Conservation (phyloP, 495 filamentous ascomycete species). For the Amorphotheca resinae region DNA sequence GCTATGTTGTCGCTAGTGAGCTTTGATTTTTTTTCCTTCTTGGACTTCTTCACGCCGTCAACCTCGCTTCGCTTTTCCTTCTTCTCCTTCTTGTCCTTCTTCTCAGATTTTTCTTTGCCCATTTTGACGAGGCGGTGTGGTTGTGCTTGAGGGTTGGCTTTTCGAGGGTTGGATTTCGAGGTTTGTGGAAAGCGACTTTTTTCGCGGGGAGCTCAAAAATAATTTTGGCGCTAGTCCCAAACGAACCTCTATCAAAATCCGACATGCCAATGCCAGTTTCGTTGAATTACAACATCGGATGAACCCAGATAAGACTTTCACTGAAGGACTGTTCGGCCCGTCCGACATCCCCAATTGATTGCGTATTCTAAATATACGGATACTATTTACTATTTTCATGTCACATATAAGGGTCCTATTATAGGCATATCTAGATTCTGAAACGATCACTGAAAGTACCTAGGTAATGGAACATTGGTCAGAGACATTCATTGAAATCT, state of each 20-base stretch:
- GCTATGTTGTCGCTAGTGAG: conserved; percentile 44
- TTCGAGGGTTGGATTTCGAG: neutral
- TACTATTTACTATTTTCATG: too few relatives aligned
- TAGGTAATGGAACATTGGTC: too few relatives aligned
- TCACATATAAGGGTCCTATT: too few relatives aligned
- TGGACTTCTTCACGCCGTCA: conserved; percentile 58
- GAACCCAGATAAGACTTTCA: too few relatives aligned
- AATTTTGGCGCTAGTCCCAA: conserved; percentile 6
- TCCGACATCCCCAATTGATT: too few relatives aligned
- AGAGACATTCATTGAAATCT: too few relatives aligned
- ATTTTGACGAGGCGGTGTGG: conserved; percentile 8
- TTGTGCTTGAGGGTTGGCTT: neutral
- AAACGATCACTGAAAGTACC: too few relatives aligned
- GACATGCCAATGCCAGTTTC: too few relatives aligned
- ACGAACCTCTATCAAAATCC: neutral
- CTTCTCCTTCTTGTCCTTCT: conserved; percentile 58
- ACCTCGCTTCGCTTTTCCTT: conserved; percentile 69
- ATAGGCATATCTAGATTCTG: too few relatives aligned
- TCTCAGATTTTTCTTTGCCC: conserved; percentile 21
- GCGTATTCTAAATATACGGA: too few relatives aligned
- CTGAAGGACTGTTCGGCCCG: too few relatives aligned
- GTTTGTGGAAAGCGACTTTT: neutral
- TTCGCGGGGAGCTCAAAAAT: neutral
- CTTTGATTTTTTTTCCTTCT: conserved; percentile 65
- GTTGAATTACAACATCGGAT: too few relatives aligned